Percentiles rank a stretch among this genome's conserved stretches.
These are phyloP conservation scores for Cyberlindnera petersonii DNA, from an alignment of 805 yeast species.

Conservation along the genomic window DNA sequence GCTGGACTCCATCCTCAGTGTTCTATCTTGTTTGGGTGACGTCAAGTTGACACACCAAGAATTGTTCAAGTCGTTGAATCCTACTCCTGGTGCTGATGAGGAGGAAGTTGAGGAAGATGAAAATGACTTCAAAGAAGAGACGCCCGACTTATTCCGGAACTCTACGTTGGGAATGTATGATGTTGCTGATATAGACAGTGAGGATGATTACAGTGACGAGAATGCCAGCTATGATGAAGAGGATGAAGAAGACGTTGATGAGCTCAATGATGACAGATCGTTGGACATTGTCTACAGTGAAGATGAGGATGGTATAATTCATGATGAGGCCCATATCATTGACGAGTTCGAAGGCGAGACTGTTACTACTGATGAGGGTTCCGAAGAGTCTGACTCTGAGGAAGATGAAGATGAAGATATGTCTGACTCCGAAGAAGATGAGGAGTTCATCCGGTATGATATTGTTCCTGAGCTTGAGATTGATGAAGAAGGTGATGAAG, in stretches of 20 bases:
- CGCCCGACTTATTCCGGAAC: slow-evolving; percentile 79
- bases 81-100: slow-evolving; percentile 42
- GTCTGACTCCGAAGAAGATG: slow-evolving; percentile 14
- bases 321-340: slow-evolving; percentile 28
- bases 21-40: slow-evolving; percentile 53
- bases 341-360: slow-evolving; percentile 29
- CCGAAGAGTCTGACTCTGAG: slow-evolving; percentile 18
- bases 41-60: slow-evolving; percentile 55
- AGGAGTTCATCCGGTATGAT: slow-evolving; percentile 13
- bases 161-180: slow-evolving; percentile 95
- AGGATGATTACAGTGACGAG: slow-evolving; percentile 53
- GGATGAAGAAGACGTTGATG: slow-evolving; percentile 33
- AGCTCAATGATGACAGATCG: slow-evolving; percentile 18
- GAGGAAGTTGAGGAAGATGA: slow-evolving; percentile 55
- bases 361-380: slow-evolving; percentile 19
- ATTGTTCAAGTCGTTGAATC: slow-evolving; percentile 44
- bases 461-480: slow-evolving; percentile 15
- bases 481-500: slow-evolving; percentile 14
- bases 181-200: slow-evolving; percentile 64
- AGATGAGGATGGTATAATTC: slow-evolving; percentile 31
- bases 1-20: slow-evolving; percentile 54
- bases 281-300: slow-evolving; percentile 33
- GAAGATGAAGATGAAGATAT: slow-evolving; percentile 23
- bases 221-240: slow-evolving; percentile 45
- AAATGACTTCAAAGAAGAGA: slow-evolving; percentile 59